Conservation (phyloP, 2,329 filamentous ascomycete species). For the Aspergillus oerlinghausenensis region DNA sequence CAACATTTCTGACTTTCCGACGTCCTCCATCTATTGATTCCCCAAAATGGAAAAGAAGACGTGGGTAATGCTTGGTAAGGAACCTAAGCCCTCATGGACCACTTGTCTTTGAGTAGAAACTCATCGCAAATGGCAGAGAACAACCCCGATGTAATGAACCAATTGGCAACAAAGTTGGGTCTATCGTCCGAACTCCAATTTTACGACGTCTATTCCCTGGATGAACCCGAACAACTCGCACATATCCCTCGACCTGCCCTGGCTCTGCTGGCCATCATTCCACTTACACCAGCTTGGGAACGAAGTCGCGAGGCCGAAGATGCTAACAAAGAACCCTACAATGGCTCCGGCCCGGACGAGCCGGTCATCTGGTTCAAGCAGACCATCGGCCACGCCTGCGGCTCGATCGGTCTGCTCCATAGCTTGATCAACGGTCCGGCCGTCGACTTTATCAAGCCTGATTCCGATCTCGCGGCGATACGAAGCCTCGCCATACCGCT, state of each 20-base stretch:
- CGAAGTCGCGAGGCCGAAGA: constrained; percentile 1
- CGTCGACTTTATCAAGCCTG: constrained; percentile 38
- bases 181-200: constrained; percentile 5
- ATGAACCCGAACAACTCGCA: constrained; percentile 1
- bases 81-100: not conserved
- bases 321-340: constrained; percentile 30
- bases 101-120: not conserved
- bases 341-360: constrained; percentile 44
- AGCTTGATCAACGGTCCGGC: constrained; percentile 49
- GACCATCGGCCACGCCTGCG: constrained; percentile 56
- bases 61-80: constrained; percentile 6
- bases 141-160: constrained; percentile 11
- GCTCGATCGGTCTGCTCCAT: constrained; percentile 55
- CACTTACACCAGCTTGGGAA: constrained; percentile 4
- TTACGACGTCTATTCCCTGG: constrained; percentile 9
- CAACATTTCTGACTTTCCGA: not conserved
- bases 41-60: constrained; percentile 4
- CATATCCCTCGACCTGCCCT: constrained; percentile 6
- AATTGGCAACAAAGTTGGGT: constrained; percentile 5
- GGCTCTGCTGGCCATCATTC: constrained; percentile 2
- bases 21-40: not conserved
- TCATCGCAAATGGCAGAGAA: constrained; percentile 7
- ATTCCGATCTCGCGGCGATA: constrained; percentile 44
- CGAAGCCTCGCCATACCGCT: constrained; percentile 43
- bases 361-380: constrained; percentile 57